Evolutionary conservation across 352 stramenopile species (phyloP).

Genomic region (Phytophthora quininea): DNA sequence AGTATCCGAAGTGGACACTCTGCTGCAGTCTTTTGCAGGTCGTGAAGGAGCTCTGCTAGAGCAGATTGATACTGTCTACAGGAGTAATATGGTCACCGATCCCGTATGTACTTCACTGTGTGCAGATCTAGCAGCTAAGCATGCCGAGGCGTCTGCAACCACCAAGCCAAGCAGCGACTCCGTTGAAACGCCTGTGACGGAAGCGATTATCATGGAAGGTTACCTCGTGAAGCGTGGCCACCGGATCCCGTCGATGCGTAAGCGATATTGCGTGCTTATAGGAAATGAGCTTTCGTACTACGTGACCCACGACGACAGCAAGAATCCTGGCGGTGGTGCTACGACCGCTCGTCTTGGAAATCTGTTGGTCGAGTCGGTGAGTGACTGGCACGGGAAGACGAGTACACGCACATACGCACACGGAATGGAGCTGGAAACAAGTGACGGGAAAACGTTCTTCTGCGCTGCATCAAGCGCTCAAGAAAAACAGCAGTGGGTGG

Average conservation of each 20-base stretch:
- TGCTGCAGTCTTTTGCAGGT: conserved; percentile 64
- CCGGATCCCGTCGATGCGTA: conserved; percentile 75
- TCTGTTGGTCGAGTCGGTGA: conserved; percentile 60
- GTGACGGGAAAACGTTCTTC: conserved; percentile 76
- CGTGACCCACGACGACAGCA: conserved; percentile 73
- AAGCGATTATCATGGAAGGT: conserved; percentile 65
- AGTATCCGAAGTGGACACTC: conserved; percentile 67
- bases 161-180: background rate
- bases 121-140: conserved; percentile 23
- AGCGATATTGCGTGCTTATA: conserved; percentile 72
- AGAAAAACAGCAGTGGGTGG: conserved; percentile 69
- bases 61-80: conserved; percentile 75
- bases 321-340: conserved; percentile 38
- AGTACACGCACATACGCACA: conserved; percentile 54
- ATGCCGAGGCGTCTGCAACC: conserved; percentile 13
- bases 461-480: conserved; percentile 56
- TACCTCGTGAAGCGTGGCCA: conserved; percentile 81
- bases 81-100: conserved; percentile 48
- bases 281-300: conserved; percentile 66
- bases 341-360: conserved; percentile 30
- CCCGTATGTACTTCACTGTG: conserved; percentile 35
- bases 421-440: conserved; percentile 73
- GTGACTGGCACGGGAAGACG: conserved; percentile 78
- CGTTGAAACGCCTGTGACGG: background rate
- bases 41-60: conserved; percentile 53